These are phyloP conservation scores for Cardamine occulta DNA, from an alignment of 345 rosid species.

Conservation along the genomic window DNA sequence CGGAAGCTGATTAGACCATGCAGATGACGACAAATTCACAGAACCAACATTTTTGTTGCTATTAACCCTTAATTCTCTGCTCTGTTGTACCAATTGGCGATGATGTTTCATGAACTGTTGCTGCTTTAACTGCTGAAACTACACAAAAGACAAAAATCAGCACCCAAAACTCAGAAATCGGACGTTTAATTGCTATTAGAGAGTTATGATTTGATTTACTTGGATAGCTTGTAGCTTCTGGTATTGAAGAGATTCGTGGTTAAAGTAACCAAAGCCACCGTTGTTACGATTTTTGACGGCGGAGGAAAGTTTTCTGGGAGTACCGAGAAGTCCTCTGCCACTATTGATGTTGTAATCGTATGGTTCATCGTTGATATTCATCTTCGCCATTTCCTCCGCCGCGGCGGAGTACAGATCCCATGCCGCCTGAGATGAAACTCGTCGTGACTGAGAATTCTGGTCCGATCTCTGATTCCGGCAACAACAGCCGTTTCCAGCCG, in stretches of 20 bases:
- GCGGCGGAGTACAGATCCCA: slow-evolving; percentile 67
- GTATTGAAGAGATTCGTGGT: slow-evolving; percentile 49
- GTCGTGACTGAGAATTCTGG: slow-evolving; percentile 19
- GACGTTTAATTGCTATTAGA: neutral
- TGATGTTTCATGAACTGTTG: slow-evolving; percentile 55
- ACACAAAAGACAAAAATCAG: neutral
- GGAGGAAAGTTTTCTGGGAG: slow-evolving; percentile 35
- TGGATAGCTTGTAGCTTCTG: slow-evolving; percentile 62
- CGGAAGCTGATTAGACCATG: slow-evolving; percentile 56
- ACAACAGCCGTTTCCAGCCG: slow-evolving; percentile 46
- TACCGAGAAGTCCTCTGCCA: slow-evolving; percentile 42
- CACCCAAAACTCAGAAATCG: neutral
- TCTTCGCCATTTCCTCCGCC: slow-evolving; percentile 57
- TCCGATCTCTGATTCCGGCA: slow-evolving; percentile 32
- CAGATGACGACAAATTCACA: slow-evolving; percentile 53
- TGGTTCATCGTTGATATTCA: slow-evolving; percentile 42
- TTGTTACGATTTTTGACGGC: slow-evolving; percentile 41
- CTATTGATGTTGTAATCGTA: slow-evolving; percentile 23
- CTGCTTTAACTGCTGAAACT: slow-evolving; percentile 68
- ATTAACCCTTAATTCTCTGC: slow-evolving; percentile 11
- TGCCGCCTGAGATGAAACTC: slow-evolving; percentile 47
- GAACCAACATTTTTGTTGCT: slow-evolving; percentile 32
- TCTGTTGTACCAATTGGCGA: slow-evolving; percentile 41
- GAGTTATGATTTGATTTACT: slow-evolving; percentile 38
- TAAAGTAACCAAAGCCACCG: slow-evolving; percentile 41